These are phyloP conservation scores for Cydonia oblonga DNA, from an alignment of 331 rosid genomes.

Conservation along the genomic window DNA sequence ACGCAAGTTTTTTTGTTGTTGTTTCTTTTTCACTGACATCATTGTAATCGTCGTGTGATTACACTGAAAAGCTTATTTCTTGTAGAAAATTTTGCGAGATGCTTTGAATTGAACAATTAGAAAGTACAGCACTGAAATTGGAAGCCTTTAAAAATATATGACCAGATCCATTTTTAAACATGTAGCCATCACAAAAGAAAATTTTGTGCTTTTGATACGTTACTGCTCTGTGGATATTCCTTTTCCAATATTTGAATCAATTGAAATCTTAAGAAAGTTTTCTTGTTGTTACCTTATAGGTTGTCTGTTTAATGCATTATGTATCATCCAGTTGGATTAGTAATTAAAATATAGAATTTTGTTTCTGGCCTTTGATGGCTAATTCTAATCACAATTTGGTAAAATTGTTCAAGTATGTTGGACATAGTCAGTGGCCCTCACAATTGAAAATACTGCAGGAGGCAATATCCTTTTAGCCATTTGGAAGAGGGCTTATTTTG, in stretches of 20 bases:
- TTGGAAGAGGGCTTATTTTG: background rate
- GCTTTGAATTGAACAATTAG: constrained; percentile 9
- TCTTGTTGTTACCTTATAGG: background rate
- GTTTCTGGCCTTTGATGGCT: background rate
- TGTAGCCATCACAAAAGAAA: constrained; percentile 41
- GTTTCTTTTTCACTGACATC: background rate
- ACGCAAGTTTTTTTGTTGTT: background rate
- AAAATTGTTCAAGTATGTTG: background rate
- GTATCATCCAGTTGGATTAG: background rate
- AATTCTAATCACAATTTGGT: background rate
- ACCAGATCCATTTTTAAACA: constrained; percentile 60
- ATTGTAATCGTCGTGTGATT: background rate
- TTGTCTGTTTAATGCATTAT: background rate
- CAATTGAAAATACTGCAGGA: background rate
- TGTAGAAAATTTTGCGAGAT: background rate
- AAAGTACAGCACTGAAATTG: constrained; percentile 50
- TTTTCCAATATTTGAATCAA: background rate
- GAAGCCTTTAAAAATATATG: constrained; percentile 50
- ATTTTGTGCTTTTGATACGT: background rate
- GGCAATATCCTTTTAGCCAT: background rate
- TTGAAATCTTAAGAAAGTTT: background rate
- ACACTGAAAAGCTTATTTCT: background rate
- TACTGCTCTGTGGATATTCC: background rate
- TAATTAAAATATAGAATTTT: background rate
- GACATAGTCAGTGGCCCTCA: background rate